A percentile compares a stretch with the other conserved stretches of the same genome.
Evolutionary conservation across 192 early-diverging fungal genomes (phyloP).

Genomic region (Podila epicladia): DNA sequence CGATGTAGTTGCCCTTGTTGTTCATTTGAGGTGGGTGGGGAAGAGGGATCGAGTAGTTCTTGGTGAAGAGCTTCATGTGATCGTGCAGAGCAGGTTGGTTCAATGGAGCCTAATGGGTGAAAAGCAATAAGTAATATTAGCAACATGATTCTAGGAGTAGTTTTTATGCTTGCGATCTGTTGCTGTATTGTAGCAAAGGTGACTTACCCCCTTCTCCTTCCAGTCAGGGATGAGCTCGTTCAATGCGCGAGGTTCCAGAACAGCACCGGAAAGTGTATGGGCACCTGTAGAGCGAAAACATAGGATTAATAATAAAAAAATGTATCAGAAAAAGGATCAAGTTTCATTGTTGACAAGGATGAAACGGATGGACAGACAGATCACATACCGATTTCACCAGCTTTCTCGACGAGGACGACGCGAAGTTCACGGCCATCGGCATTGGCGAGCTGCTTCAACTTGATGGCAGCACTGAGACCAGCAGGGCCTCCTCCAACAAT

Average conservation of each 20-base stretch:
- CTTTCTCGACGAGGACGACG: constrained; percentile 96
- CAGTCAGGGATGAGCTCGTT: constrained; percentile 98
- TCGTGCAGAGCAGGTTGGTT: constrained; percentile 87
- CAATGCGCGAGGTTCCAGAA: constrained; percentile 90
- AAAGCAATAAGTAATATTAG: not conserved
- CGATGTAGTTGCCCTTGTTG: constrained; percentile 98
- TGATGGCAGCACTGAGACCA: constrained; percentile 95
- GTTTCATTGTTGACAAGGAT: not conserved
- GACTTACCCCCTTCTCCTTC: constrained; percentile 85
- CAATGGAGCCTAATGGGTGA: constrained; percentile 76
- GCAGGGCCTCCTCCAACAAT: constrained; percentile 97
- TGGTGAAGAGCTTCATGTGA: constrained; percentile 86
- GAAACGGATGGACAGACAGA: not conserved
- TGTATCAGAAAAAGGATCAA: not conserved
- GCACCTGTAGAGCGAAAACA: constrained; percentile 63
- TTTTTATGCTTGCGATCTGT: not conserved
- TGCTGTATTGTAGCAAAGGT: not conserved
- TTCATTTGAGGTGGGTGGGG: constrained; percentile 95
- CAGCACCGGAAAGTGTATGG: constrained; percentile 95
- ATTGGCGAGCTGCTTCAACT: constrained; percentile 89
- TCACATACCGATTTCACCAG: constrained; percentile 81
- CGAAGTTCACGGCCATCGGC: constrained; percentile 84
- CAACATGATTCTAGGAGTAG: not conserved
- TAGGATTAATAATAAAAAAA: not conserved
- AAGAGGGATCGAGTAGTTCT: constrained; percentile 79